A percentile compares a stretch with the other conserved stretches of the same genome.
Evolutionary conservation across 1,139 yeast species (phyloP).

Genomic region (Hemisphaericaspora xylofermentans): DNA sequence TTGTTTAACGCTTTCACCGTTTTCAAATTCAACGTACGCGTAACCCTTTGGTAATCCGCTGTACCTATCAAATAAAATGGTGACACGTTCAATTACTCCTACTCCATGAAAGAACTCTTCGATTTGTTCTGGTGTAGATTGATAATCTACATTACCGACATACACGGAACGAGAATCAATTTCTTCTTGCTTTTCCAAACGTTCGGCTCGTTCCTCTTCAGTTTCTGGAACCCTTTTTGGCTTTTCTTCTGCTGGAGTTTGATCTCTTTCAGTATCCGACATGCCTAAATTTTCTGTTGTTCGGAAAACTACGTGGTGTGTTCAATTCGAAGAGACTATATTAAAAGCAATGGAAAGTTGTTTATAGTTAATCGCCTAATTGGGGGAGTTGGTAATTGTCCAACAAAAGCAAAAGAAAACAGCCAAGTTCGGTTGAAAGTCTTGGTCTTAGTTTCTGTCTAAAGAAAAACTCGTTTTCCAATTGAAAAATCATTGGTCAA

Average conservation of each 20-base stretch:
- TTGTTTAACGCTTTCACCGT: constrained; percentile 25
- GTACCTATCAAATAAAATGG: constrained; percentile 38
- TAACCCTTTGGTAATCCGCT: constrained; percentile 47
- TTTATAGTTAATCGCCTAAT: too few relatives aligned
- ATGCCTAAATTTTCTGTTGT: not conserved
- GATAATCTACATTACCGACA: constrained; percentile 46
- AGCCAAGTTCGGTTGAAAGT: not conserved
- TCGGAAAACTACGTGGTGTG: not conserved
- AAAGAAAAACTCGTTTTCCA: not conserved
- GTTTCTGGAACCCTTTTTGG: constrained; percentile 19
- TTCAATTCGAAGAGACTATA: too few relatives aligned
- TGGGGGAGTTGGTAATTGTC: not conserved
- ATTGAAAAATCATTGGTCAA: not conserved
- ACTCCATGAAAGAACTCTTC: constrained; percentile 35
- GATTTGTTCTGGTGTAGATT: constrained; percentile 42
- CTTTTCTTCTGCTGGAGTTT: constrained; percentile 4
- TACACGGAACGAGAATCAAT: constrained; percentile 39
- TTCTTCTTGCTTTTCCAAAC: constrained; percentile 33
- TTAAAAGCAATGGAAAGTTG: too few relatives aligned
- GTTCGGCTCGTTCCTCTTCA: constrained; percentile 29
- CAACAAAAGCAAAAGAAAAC: too few relatives aligned
- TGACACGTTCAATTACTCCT: constrained; percentile 40
- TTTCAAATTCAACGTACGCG: constrained; percentile 43
- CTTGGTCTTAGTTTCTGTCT: not conserved
- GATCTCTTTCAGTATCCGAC: constrained; percentile 1